A percentile compares a stretch with the other conserved stretches of the same genome.
phyloP scores from a whole-genome alignment of 1,284 basidiomycete species.

The Fomitopsis betulina region DNA sequence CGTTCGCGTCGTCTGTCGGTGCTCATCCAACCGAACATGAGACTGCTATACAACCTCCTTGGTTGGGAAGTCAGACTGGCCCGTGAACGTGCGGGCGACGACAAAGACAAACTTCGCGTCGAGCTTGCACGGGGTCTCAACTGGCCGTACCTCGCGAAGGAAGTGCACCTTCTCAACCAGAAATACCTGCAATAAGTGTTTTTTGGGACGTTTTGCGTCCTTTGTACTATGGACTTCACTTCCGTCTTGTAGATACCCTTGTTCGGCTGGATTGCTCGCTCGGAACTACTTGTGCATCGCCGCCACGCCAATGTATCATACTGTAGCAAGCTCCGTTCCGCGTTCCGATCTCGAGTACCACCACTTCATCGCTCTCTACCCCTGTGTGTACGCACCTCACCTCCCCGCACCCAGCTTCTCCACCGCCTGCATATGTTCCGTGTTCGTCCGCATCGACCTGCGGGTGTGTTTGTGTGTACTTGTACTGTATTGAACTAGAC shows the following conservation, averaged over 20 bases:
- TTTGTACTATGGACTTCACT: too few relatives aligned
- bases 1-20: slow-evolving; percentile 80
- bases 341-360: background rate
- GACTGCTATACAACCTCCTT: slow-evolving; percentile 88
- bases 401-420: background rate
- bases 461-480: background rate
- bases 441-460: background rate
- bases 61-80: slow-evolving; percentile 90
- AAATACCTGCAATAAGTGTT: slow-evolving; percentile 58
- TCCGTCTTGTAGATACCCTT: background rate
- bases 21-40: slow-evolving; percentile 92
- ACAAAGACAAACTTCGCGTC: slow-evolving; percentile 42
- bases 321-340: background rate
- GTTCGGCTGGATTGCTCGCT: background rate
- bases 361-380: background rate
- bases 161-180: slow-evolving; percentile 77
- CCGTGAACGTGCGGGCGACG: slow-evolving; percentile 53
- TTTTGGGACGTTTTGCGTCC: background rate
- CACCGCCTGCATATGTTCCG: background rate
- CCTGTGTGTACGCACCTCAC: background rate
- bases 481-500: background rate
- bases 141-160: slow-evolving; percentile 77
- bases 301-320: background rate
- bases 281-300: background rate
- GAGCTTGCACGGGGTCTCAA: slow-evolving; percentile 63